Base-by-base conservation (phyloP, 2,329 filamentous ascomycete genomes). In the Cadophora sp. region DNA sequence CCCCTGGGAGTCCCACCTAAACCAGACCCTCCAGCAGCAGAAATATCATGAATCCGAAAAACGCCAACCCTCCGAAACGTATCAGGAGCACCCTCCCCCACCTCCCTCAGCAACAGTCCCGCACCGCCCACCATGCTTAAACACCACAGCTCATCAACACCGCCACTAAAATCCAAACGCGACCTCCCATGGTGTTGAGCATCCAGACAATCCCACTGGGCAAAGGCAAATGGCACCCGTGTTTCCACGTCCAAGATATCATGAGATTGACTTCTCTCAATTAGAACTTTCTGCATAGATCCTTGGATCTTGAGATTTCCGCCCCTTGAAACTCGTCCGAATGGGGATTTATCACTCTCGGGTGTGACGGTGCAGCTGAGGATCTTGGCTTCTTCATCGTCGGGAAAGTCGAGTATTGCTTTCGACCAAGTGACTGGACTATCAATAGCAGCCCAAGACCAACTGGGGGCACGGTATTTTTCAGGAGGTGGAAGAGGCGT, bases 371-470 rank as follows among this genome's bases (percentile, higher is more conserved):
- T 36, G 16, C 56, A 65, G 22, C 48, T 50, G 11, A 60, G 20
- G 1, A 60, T 36, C 20, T 50, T 39, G 30, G 56, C 45, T 18
- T 59, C 20, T 22, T 58, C 56, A 16, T 65, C 56, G 9, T 43
- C 63, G 9, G 56, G 45, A n/a, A 24, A 33, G 3, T 47, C 45
- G 33, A 60, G n/a, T 22, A 61, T 36, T 18, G 63, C 27, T n/a
- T 65, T 65, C 7, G 63, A 55, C 63, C 63, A 65, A 14, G 58
- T 27, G 11, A 65, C 36, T 7, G 63, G 63, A 11, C 55, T 55
- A 18, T 60, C 63, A 24, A 65, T 60, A 8, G 63, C 16, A 18
- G 63, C 56, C 63, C 63, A 65, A 6, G 63, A 65, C 56, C 63
- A 65, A 33, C 55, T 65, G 20, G 63, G 63, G 27, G 63, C 63